Evolutionary conservation across 2,329 filamentous ascomycete genomes (phyloP).

Genomic region (Neoscytalidium dimidiatum): DNA sequence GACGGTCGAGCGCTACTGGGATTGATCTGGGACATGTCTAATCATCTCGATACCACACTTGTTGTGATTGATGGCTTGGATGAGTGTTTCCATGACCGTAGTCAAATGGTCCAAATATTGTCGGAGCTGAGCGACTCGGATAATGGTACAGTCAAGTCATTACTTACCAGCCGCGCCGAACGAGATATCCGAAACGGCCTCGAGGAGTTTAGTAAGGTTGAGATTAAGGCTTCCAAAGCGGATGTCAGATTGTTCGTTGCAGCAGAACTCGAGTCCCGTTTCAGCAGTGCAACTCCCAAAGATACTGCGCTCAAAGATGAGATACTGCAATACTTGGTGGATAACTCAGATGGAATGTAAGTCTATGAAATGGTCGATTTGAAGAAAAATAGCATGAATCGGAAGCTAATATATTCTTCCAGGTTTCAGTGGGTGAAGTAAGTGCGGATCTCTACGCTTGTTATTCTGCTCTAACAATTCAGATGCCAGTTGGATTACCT

Average conservation of each 20-base stretch:
- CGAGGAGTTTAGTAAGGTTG: not conserved
- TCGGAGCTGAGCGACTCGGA: not conserved
- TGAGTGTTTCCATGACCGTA: not conserved
- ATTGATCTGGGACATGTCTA: not conserved
- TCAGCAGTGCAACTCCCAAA: not conserved
- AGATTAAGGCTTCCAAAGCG: not conserved
- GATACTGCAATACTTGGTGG: not conserved
- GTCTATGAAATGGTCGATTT: not conserved
- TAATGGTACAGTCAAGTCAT: not conserved
- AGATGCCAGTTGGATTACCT: constrained; percentile 5
- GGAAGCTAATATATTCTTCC: not conserved
- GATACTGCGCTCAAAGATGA: not conserved
- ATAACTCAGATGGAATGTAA: constrained; percentile 8
- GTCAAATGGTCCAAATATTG: not conserved
- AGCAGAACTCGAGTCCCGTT: not conserved
- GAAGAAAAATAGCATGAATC: not conserved
- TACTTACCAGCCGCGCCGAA: not conserved
- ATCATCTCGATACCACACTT: not conserved
- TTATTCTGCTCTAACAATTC: not conserved
- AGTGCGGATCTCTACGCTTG: not conserved
- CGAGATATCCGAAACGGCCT: not conserved
- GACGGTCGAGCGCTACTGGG: not conserved
- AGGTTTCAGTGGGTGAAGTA: constrained; percentile 13
- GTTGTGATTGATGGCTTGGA: constrained; percentile 1
- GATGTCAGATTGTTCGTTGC: not conserved